Evolutionary conservation across 306 rosid genomes (phyloP), one percentile per base, ranked within the genome.

Genomic region (Medicago ruthenica): DNA sequence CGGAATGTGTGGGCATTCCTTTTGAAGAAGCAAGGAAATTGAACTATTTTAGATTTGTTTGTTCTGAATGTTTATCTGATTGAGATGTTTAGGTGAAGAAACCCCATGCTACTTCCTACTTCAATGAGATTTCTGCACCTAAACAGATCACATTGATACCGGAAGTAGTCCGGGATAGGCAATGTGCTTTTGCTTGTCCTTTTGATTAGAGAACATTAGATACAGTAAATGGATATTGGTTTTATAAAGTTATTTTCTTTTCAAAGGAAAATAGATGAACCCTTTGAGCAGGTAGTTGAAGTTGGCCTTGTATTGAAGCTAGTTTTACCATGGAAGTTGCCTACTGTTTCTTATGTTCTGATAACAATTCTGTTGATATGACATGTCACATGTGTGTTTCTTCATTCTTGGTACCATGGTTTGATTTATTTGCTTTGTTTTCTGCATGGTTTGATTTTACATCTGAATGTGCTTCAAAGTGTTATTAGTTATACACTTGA

Each of bases 1-100:
- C 93, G 55, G 96, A 96, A 47, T 93, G 98, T 20, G 91, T 93
- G 82, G 91, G 83, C 73, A 91, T 91, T 89, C 85, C 96, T 24
- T 86, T 82, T 6, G 92, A 89, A 67, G 92, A 88, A 66, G 97
- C 98, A 0, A 86, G 88, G 79, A 91, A 83, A 63, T 50, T 91
- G 87, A 96, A 93, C 1, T 87, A 84, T 50, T 89, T 88, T 83
- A 14, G 50, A 44, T 44, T 44, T 44, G 83, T 85, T 67, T 93
- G 97, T 69, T 75, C 89, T 14, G 97, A 93, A 79, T 93, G 98
- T 47, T 4, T 6, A 34, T 34, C 37, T 34, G 7, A 34, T 34
- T 34, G 7, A 4, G 37, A 34, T 34, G 37, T 34, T 34, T 34
- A 34, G 37, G 37, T 34, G 37, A 34, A 34, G 37, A 34, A 34